Conservation (phyloP, 1,139 yeast genomes). For the Zygosaccharomyces pseudobailii region DNA sequence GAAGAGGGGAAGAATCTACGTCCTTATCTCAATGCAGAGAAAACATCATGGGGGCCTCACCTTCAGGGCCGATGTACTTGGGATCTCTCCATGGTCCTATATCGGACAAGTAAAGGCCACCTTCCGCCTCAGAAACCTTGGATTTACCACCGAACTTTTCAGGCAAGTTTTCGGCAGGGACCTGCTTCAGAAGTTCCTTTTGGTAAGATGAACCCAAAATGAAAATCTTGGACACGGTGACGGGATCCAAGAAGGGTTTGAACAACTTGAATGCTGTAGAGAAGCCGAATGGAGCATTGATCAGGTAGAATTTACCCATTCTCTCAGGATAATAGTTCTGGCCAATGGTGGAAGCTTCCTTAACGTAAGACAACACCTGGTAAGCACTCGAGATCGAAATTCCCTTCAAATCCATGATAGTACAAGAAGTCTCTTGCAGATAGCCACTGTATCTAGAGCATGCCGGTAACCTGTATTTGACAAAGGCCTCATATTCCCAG, state of each 20-base stretch:
- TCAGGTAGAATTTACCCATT: conserved; percentile 94
- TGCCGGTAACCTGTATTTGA: conserved; percentile 82
- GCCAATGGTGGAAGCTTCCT: conserved; percentile 89
- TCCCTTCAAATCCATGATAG: conserved; percentile 92
- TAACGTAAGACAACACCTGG: conserved; percentile 80
- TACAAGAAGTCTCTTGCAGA: conserved; percentile 91
- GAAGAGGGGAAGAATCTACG: background rate
- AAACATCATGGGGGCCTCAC: conserved; percentile 68
- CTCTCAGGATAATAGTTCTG: conserved; percentile 99
- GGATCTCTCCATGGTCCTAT: conserved; percentile 97
- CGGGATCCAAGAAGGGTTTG: conserved; percentile 94
- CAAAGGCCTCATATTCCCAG: conserved; percentile 95
- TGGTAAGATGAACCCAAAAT: conserved; percentile 77
- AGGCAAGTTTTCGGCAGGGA: conserved; percentile 91
- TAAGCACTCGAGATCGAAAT: conserved; percentile 80
- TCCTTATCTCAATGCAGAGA: conserved; percentile 19
- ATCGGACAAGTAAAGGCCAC: conserved; percentile 83
- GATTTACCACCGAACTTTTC: conserved; percentile 83
- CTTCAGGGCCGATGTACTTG: conserved; percentile 78
- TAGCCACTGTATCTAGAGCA: conserved; percentile 78
- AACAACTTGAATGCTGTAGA: conserved; percentile 87
- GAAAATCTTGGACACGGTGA: conserved; percentile 93
- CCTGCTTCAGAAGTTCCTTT: conserved; percentile 81
- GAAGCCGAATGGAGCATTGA: conserved; percentile 97
- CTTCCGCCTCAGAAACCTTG: conserved; percentile 56